Evolutionary conservation across 1,284 basidiomycete genomes (phyloP), one percentile per base, ranked within the genome.

Genomic region (Rhodotorula mucilaginosa): DNA sequence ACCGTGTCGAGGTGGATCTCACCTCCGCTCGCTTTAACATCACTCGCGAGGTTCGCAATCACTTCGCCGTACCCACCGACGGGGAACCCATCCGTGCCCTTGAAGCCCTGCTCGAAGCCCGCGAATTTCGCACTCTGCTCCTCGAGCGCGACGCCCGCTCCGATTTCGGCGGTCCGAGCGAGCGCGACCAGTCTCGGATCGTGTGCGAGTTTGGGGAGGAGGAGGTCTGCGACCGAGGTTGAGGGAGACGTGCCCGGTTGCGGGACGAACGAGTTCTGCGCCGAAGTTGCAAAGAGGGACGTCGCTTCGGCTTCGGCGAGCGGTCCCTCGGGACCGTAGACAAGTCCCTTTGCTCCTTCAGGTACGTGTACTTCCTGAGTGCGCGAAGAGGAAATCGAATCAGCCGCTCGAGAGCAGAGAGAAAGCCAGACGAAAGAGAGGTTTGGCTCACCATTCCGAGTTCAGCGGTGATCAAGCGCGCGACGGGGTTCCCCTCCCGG

Each of bases 11-110:
- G 77, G 26, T 78, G 67, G 44, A 85, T 74, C 34, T 81, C 74
- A 2, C 81, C 82, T 2, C 83, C 83, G 0, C 77, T 69, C 7
- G 69, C 69, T 48, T 78, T 76, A 47, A 82, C 79, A 21, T 82
- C 80, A 4, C 79, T 74, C 16, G 82, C 73, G 16, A 85, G 76
- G 47, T 80, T 79, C 73, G 82, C 78, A 15, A 78, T 58, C 61
- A 82, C 76, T 52, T 79, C 74, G 47, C 72, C 68, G 78, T 85
- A 86, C 0, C 85, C 85, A 8, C 83, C 84, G 58, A 81, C 80
- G 16, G 84, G 84, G 8, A 72, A 66, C 0, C 81, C 83, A 74
- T 86, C 84, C 4, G 84, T 84, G 0, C 85, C 85, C 26, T 80
- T 80, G 67, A 81, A 84, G 21, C 79, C 80, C 10, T 80, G 76